These are phyloP conservation scores for Vanrija sp. DNA, from an alignment of 1,284 basidiomycete species.

Conservation along the genomic window DNA sequence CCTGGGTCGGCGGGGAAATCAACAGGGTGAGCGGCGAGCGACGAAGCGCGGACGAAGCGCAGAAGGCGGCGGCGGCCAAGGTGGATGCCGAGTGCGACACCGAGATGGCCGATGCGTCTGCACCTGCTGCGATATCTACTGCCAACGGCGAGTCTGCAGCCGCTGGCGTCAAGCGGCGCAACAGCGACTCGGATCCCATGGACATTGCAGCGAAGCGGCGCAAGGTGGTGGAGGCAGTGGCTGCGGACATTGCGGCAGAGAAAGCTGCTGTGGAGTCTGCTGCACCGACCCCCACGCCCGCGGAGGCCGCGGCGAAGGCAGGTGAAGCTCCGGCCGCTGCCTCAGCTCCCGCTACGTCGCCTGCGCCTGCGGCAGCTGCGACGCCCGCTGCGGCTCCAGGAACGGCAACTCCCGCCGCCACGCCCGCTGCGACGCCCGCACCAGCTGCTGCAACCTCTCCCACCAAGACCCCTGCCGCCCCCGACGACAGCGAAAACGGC, in stretches of 20 bases:
- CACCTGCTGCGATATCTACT: not conserved
- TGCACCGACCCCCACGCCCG: too few relatives aligned
- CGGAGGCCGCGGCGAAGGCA: not conserved
- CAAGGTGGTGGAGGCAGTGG: not conserved
- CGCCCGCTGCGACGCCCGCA: constrained; percentile 2
- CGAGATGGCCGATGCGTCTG: not conserved
- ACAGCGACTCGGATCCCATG: not conserved
- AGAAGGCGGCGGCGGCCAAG: not conserved
- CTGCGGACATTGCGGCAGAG: not conserved
- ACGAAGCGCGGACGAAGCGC: not conserved
- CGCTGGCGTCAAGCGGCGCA: not conserved
- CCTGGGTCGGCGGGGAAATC: constrained; percentile 32
- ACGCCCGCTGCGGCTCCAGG: not conserved
- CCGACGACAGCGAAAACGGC: constrained; percentile 10
- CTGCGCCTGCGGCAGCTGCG: not conserved
- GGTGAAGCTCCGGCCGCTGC: not conserved
- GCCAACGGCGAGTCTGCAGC: not conserved
- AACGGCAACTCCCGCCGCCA: not conserved
- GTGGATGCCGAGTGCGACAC: not conserved
- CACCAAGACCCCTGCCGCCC: not conserved
- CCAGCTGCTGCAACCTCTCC: not conserved
- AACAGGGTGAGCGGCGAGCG: constrained; percentile 5
- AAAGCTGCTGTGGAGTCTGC: too few relatives aligned
- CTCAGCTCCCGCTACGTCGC: not conserved
- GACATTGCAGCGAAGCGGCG: not conserved